Evolutionary conservation across 768 basidiomycete genomes (phyloP).

Genomic region (Tremella fuciformis): DNA sequence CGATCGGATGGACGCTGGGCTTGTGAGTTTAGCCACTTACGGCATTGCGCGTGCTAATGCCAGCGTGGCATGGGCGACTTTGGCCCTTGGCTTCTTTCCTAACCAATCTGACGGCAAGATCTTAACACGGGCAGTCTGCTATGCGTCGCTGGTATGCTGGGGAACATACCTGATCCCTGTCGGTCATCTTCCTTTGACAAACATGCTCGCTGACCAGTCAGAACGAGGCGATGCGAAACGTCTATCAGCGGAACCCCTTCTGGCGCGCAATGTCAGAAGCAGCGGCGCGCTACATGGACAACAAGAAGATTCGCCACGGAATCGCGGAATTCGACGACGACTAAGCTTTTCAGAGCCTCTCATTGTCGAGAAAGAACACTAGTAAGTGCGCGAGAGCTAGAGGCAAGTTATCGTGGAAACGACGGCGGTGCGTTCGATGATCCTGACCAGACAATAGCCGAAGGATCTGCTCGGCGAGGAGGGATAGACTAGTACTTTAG

Average conservation of each 20-base stretch:
- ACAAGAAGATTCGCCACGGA: constrained; percentile 13
- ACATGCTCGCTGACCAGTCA: not conserved
- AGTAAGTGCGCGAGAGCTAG: too few relatives aligned
- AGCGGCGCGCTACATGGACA: constrained; percentile 17
- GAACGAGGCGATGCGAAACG: constrained; percentile 29
- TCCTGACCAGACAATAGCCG: too few relatives aligned
- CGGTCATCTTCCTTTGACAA: constrained; percentile 1
- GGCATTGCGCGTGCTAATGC: not conserved
- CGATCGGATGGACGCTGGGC: constrained; percentile 33
- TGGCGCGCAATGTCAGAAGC: not conserved
- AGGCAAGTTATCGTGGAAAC: too few relatives aligned
- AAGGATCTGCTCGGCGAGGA: too few relatives aligned
- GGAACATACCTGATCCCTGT: constrained; percentile 21
- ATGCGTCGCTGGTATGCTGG: constrained; percentile 14
- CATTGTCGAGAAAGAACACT: too few relatives aligned
- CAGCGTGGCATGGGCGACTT: constrained; percentile 22
- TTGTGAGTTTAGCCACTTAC: constrained; percentile 28
- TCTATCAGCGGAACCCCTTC: constrained; percentile 13
- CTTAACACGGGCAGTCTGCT: constrained; percentile 20
- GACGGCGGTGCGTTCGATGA: too few relatives aligned
- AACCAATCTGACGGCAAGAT: constrained; percentile 13
- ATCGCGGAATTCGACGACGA: constrained; percentile 18
- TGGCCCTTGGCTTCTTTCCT: constrained; percentile 26
- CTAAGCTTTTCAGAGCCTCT: not conserved
- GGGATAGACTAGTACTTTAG: too few relatives aligned